phyloP scores from a whole-genome alignment of 2,329 filamentous ascomycete species.

The Ilyonectria destructans region DNA sequence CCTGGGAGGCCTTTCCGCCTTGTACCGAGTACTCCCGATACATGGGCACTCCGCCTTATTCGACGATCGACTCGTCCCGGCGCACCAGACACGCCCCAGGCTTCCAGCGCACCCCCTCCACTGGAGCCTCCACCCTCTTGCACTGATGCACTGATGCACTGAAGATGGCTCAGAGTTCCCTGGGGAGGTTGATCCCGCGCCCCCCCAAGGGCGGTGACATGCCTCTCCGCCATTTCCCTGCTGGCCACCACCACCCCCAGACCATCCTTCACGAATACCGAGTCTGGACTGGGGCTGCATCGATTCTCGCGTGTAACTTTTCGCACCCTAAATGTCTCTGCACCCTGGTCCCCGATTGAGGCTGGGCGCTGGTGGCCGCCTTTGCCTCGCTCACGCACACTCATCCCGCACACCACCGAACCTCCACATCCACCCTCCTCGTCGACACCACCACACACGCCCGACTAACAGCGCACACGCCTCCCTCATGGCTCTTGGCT shows the following conservation, averaged over 20 bases:
- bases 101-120: constrained; percentile 19
- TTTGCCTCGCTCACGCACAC: constrained; percentile 23
- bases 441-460: constrained; percentile 24
- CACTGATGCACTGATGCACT: constrained; percentile 25
- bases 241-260: constrained; percentile 33
- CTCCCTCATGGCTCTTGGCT: constrained; percentile 27
- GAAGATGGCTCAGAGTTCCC: constrained; percentile 29
- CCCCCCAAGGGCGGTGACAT: constrained; percentile 35
- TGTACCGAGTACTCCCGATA: constrained; percentile 26
- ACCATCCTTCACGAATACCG: constrained; percentile 37
- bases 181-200: constrained; percentile 21
- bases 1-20: constrained; percentile 25
- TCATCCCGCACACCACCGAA: constrained; percentile 24
- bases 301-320: constrained; percentile 40
- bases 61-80: constrained; percentile 23
- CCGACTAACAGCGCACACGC: constrained; percentile 28
- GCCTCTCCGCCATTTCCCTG: constrained; percentile 40
- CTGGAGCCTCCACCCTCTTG: constrained; percentile 20
- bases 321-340: constrained; percentile 32
- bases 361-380: constrained; percentile 32
- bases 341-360: constrained; percentile 37
- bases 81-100: background rate
- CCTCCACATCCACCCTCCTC: constrained; percentile 20
- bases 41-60: constrained; percentile 9
- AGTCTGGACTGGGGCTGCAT: constrained; percentile 41